Percentiles rank a stretch among this genome's conserved stretches.
phyloP scores from a whole-genome alignment of 176 grass and related monocot genomes.

The Bothriochloa decipiens region DNA sequence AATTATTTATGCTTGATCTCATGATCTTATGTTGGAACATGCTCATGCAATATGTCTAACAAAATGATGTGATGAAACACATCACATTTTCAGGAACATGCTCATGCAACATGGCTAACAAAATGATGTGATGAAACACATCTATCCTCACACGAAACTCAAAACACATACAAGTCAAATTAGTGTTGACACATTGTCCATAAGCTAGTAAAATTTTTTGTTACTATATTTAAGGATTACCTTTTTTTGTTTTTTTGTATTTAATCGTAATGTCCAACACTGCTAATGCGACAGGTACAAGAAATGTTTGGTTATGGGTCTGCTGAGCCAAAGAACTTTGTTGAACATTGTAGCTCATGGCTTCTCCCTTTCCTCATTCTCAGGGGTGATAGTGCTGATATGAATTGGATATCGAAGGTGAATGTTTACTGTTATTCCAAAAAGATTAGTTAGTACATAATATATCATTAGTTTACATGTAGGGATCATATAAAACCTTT shows the following conservation, averaged over 20 bases:
- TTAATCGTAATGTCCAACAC: background rate
- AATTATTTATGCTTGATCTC: constrained; percentile 8
- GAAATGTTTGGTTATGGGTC: constrained; percentile 67
- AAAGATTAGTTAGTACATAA: background rate
- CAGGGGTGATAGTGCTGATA: constrained; percentile 58
- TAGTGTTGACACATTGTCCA: background rate
- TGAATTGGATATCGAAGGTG: constrained; percentile 94
- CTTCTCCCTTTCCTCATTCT: constrained; percentile 78
- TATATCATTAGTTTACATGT: constrained; percentile 25
- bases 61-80: background rate
- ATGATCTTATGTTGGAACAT: constrained; percentile 8
- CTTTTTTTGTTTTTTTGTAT: background rate
- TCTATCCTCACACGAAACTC: background rate
- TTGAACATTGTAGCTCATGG: constrained; percentile 80
- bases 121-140: background rate
- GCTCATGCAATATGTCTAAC: background rate
- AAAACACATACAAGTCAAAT: background rate
- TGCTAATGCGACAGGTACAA: constrained; percentile 63
- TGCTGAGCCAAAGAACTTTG: constrained; percentile 56
- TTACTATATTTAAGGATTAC: constrained; percentile 9
- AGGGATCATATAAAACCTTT: background rate
- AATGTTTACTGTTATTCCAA: constrained; percentile 21
- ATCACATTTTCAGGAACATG: background rate
- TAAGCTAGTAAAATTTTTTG: constrained; percentile 2
- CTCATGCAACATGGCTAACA: background rate